phyloP scores from a whole-genome alignment of 2,329 filamentous ascomycete genomes.

The Dactylellina leptospora region DNA sequence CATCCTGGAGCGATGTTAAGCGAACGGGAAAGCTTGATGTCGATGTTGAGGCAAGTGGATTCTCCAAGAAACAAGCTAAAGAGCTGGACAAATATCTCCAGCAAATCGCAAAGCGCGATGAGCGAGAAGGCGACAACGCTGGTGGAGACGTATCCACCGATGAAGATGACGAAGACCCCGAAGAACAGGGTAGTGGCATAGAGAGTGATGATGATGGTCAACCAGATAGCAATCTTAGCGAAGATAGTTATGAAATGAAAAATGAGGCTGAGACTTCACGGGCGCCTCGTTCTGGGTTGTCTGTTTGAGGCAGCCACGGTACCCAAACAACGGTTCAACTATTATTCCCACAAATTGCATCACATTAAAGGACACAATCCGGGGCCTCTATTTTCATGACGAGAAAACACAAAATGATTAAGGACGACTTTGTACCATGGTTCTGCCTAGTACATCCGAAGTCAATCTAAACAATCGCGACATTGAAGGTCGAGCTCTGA shows the following conservation, averaged over 20 bases:
- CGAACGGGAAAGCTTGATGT: slow-evolving; percentile 79
- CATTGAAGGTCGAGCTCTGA: neutral
- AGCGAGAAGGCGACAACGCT: slow-evolving; percentile 60
- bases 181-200: slow-evolving; percentile 58
- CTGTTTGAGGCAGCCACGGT: slow-evolving; percentile 41
- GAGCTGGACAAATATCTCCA: slow-evolving; percentile 92
- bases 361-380: slow-evolving; percentile 26
- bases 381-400: neutral
- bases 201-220: slow-evolving; percentile 56
- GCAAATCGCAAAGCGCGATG: slow-evolving; percentile 67
- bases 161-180: slow-evolving; percentile 60
- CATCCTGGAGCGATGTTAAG: slow-evolving; percentile 87
- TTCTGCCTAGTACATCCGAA: slow-evolving; percentile 28
- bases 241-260: slow-evolving; percentile 55
- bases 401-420: slow-evolving; percentile 12
- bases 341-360: slow-evolving; percentile 27
- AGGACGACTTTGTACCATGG: slow-evolving; percentile 26
- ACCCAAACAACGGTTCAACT: slow-evolving; percentile 37
- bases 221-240: slow-evolving; percentile 59
- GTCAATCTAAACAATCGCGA: slow-evolving; percentile 1
- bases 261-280: slow-evolving; percentile 45
- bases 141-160: slow-evolving; percentile 58
- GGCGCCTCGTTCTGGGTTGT: slow-evolving; percentile 35
- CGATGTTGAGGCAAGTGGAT: slow-evolving; percentile 88
- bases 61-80: slow-evolving; percentile 95